Evolutionary conservation across 176 grass and related monocot genomes (phyloP), one percentile per base, ranked within the genome.

Genomic region (Carex scoparia): DNA sequence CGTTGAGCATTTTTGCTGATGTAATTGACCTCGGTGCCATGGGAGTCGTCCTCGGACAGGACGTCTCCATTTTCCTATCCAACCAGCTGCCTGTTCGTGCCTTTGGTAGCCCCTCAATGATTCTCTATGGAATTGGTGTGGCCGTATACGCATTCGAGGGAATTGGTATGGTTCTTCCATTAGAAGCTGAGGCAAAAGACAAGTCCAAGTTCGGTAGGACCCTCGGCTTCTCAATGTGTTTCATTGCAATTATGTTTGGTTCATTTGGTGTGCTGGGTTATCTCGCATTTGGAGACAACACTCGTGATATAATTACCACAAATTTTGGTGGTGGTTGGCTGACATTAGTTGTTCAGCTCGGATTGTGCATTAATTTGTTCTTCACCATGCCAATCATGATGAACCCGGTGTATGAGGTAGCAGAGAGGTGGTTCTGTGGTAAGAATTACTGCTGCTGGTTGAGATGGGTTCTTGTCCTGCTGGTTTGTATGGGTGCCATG

Each of bases 311-410:
- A 85, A 95, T 98, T 85, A 98, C 95, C 83, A 92, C 93, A 66
- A 98, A 98, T 83, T 88, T 98, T 81, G 95, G 93, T 42, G 64
- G 87, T 27, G 95, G 95, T n/a, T 88, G 88, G 85, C 81, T 98
- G 56, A 95, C 95, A 2, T 84, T 95, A 65, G 28, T 90, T 30
- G 91, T 98, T 86, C 95, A 95, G 89, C 61, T 98, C 1, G 95
- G 95, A 7, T 91, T 99, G 33, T 99, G 96, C 93, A 86, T 92
- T 84, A 99, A 95, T 89, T 92, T 99, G 85, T 99, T 95, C 88
- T 99, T 99, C 90, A 91, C 96, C 83, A 88, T 99, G 87, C 91
- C 96, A 28, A 93, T 99, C 15, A 94, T 95, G 96, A 99, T 99
- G 96, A 93, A 99, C 88, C 93, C 96, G 2, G 93, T 99, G 0